Base-by-base conservation (phyloP, 345 rosid species). In the Bretschneidera sinensis region DNA sequence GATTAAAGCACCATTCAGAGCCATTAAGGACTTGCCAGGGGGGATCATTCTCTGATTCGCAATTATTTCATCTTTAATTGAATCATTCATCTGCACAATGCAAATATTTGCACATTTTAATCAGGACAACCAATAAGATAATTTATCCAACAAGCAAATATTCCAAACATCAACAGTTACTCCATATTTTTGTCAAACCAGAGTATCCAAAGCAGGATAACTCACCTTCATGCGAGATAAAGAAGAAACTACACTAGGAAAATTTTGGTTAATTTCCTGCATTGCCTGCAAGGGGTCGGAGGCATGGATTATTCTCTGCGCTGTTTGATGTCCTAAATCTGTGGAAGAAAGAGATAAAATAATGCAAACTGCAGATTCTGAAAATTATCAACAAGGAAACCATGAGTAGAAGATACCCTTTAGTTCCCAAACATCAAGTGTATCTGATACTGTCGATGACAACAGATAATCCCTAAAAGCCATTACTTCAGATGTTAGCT, bases 311-410 rank as follows among this genome's bases (percentile, higher is more conserved):
- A 94, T 94, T 73, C 97, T 85, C 80, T 94, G 97, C 21, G 92
- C 95, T 39, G 99, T 94, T 78, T 94, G 99, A 83, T 94, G 97
- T 59, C 99, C 99, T 67, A 94, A 70, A 85, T 94, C 99, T 94
- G 92, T 71, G 48, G 43, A 52, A n/a, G 56, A 50, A 61, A 57
- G 31, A 47, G 62, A 71, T 65, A 24, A 51, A 63, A 21, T 79
- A 57, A 72, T 69, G 59, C 55, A 71, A 57, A 20, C 9, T 17
- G 48, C 43, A 50, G 33, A 43, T 22, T 57, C 28, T 16, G 45
- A 51, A 57, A 64, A 43, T 59, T 47, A 43, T 14, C 25, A 64
- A 22, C 1, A 53, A 48, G 47, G 31, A 56, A 49, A 65, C 17
- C 9, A n/a, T 4, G 54, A 67, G 28, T 35, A 23, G 53, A 47